Conservation (phyloP, 129 eudicot species). For the Gnaphalium uliginosum region DNA sequence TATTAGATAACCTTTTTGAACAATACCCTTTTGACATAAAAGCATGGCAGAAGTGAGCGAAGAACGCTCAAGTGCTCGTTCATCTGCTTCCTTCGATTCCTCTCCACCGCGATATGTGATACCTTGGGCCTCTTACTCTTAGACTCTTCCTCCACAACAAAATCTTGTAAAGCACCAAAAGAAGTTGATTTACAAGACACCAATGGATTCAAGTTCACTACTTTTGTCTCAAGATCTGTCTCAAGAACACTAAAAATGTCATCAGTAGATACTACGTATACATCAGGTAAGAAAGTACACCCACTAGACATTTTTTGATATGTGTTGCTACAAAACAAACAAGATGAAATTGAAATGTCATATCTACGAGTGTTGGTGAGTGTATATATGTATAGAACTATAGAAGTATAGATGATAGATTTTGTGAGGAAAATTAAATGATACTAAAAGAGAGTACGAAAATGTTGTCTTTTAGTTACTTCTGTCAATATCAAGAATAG, state of each 20-base stretch:
- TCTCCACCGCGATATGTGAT: constrained; percentile 77
- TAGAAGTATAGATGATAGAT: not conserved
- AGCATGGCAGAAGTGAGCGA: constrained; percentile 89
- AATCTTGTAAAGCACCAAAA: not conserved
- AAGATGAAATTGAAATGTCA: constrained; percentile 10
- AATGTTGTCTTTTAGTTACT: constrained; percentile 9
- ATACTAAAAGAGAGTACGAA: constrained; percentile 25
- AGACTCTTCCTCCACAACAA: not conserved
- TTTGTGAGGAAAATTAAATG: not conserved
- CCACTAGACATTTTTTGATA: constrained; percentile 25
- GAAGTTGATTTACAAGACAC: not conserved
- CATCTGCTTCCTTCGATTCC: constrained; percentile 94
- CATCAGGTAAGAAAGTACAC: constrained; percentile 27
- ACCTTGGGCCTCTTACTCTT: constrained; percentile 36
- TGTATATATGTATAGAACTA: not conserved
- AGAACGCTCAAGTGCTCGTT: constrained; percentile 69
- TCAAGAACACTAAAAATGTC: constrained; percentile 60
- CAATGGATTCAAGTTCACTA: constrained; percentile 11
- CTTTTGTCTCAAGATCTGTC: constrained; percentile 10
- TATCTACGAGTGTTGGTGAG: not conserved
- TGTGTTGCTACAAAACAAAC: constrained; percentile 5
- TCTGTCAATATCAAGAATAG: constrained; percentile 28
- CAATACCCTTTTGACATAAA: constrained; percentile 80
- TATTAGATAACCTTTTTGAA: not conserved
- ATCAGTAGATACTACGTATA: constrained; percentile 38